Percentiles rank a stretch among this genome's conserved stretches.
These are phyloP conservation scores for Sporothrix brasiliensis DNA, from an alignment of 2,329 filamentous ascomycete species.

Conservation along the genomic window DNA sequence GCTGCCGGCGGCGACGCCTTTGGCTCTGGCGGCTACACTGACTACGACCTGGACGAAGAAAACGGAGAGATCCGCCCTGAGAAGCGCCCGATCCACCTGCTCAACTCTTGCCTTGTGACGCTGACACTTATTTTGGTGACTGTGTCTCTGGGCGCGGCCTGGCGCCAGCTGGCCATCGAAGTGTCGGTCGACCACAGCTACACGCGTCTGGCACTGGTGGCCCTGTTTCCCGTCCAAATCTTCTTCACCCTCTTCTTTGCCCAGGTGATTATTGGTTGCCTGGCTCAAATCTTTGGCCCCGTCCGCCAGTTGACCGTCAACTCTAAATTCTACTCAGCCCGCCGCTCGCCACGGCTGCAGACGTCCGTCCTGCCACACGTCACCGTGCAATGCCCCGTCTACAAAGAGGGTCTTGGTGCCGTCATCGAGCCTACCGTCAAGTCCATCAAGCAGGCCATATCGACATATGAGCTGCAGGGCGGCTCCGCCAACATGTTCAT, in stretches of 20 bases:
- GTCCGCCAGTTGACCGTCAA: slow-evolving; percentile 72
- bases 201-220: slow-evolving; percentile 65
- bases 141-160: slow-evolving; percentile 68
- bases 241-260: slow-evolving; percentile 84
- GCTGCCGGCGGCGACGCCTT: not conserved
- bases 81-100: slow-evolving; percentile 66
- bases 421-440: slow-evolving; percentile 78
- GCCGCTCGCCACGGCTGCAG: slow-evolving; percentile 65
- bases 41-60: slow-evolving; percentile 69
- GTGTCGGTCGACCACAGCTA: slow-evolving; percentile 66
- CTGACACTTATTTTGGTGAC: slow-evolving; percentile 68
- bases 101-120: slow-evolving; percentile 69
- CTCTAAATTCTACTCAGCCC: slow-evolving; percentile 80
- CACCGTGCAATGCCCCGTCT: slow-evolving; percentile 85
- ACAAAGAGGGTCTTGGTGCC: slow-evolving; percentile 76
- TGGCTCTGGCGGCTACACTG: slow-evolving; percentile 39
- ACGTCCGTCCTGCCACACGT: slow-evolving; percentile 65
- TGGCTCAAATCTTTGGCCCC: slow-evolving; percentile 76
- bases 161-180: slow-evolving; percentile 69
- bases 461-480: slow-evolving; percentile 74
- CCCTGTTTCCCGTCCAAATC: slow-evolving; percentile 69
- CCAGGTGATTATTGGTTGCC: slow-evolving; percentile 74
- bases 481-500: slow-evolving; percentile 78
- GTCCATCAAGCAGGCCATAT: slow-evolving; percentile 76
- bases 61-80: slow-evolving; percentile 68